Evolutionary conservation across 331 rosid species (phyloP), one percentile per base, ranked within the genome.

Genomic region (Spiraea crenata): DNA sequence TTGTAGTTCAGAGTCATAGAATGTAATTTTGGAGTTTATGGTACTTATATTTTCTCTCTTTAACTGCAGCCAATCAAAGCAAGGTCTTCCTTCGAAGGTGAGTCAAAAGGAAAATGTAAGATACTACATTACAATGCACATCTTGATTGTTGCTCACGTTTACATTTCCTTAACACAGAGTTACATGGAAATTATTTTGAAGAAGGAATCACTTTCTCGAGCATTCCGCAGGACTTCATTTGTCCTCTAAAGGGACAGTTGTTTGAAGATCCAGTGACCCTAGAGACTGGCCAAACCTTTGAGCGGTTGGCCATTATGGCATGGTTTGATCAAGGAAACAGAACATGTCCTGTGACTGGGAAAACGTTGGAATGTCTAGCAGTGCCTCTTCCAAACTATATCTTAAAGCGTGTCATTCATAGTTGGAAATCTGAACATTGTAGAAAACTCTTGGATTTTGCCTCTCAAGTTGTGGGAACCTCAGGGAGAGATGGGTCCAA

Each of bases 261-360:
- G 51, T 88, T 90, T 75, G 89, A 90, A 72, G 95, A 92, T 67
- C 98, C 98, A 10, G 87, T 88, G 64, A 92, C 93, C 51, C 58
- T 92, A 76, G 93, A 90, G 82, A 86, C 91, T 38, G 96, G 96
- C 19, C 85, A 90, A 80, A 92, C 95, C 61, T 92, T 85, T 71
- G 96, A 92, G 78, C 77, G 75, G 65, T 74, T 70, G 37, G 91
- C 91, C 63, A 84, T 90, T 60, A 79, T 79, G 81, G 76, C 84
- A 63, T 90, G 98, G 98, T 83, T 92, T 78, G 83, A 81, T 70
- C 80, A 83, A 77, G 96, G 96, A 74, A 87, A 88, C 74, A 79
- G 59, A 80, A 82, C 87, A 63, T 90, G 98, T 61, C 98, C 96
- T 0, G 82, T 86, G 25, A 90, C 96, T 48, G 91, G 92, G 77